Evolutionary conservation across 176 grass and related monocot genomes (phyloP), one percentile per base, ranked within the genome.

Genomic region (Cymbopogon citratus): DNA sequence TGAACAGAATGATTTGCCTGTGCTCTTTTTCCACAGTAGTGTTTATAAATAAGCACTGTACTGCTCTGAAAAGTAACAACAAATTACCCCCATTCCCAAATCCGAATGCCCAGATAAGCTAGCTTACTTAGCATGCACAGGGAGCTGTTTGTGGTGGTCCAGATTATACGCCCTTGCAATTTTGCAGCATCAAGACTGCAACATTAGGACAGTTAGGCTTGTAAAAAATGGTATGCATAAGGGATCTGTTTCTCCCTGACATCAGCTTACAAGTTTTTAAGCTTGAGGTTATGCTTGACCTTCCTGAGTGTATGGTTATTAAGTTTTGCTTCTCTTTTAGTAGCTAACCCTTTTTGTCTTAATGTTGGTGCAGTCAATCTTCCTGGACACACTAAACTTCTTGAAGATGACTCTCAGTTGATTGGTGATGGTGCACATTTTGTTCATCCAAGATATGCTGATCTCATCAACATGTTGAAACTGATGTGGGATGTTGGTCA

Each of bases 391-490:
- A 63, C 71, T 21, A 71, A 87, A 77, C 45, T 87, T 16, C 75
- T 75, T 76, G 75, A 73, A 69, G 84, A 87, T 84, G 86, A 85
- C 48, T 36, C 74, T 69, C 83, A 15, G 40, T 85, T 89, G 75
- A 76, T 69, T 84, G 40, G 56, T 76, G 75, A 67, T 71, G 72
- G 21, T 79, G 66, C 31, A 63, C 76, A 85, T 27, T 89, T 77
- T 48, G 62, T 77, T 54, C 83, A 88, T 84, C 73, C 64, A 78
- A 52, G 16, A 82, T 76, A 91, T 63, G 56, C 54, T 74, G 79
- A 86, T 75, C 88, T 98, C 62, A 73, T 91, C 19, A 74, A 73
- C 74, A 66, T 98, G 54, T 76, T 98, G 71, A 98, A 89, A 85
- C 28, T 91, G 59, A 43, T 83, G 46, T 92, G 86, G 92, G 83